These are phyloP conservation scores for Saccharomyces pastorianus DNA, from an alignment of 1,139 yeast genomes.

Conservation along the genomic window DNA sequence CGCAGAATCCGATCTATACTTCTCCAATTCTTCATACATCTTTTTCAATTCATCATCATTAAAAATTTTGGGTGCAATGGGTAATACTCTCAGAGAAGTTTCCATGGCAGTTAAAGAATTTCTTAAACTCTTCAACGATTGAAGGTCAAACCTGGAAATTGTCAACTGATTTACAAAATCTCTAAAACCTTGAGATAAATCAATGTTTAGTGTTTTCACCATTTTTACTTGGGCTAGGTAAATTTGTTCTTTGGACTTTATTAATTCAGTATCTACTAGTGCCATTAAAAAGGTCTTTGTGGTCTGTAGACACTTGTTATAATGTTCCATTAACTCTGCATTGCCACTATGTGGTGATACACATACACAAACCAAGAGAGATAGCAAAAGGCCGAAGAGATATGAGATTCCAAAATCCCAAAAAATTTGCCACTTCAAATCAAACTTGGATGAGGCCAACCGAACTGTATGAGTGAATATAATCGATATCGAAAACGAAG, in stretches of 20 bases:
- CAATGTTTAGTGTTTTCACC: conserved; percentile 30
- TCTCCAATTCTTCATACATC: conserved; percentile 12
- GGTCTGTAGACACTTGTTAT: conserved; percentile 19
- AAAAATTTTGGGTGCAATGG: conserved; percentile 23
- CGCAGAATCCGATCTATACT: conserved; percentile 2
- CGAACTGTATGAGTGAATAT: conserved; percentile 32
- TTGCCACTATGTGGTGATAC: conserved; percentile 39
- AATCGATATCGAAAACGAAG: conserved; percentile 35
- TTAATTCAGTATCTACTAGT: conserved; percentile 17
- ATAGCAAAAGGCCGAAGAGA: conserved; percentile 37
- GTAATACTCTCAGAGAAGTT: conserved; percentile 38
- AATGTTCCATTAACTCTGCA: conserved; percentile 21
- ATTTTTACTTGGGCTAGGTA: conserved; percentile 25
- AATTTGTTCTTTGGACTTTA: conserved; percentile 15
- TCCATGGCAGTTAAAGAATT: conserved; percentile 36
- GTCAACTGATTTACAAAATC: conserved; percentile 39
- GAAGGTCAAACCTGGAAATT: conserved; percentile 32
- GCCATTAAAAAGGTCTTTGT: conserved; percentile 24
- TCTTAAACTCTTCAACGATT: conserved; percentile 33
- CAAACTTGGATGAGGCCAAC: conserved; percentile 17
- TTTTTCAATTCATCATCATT: conserved; percentile 15
- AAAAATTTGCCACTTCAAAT: conserved; percentile 32
- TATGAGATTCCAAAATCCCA: conserved; percentile 42
- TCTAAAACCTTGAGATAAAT: conserved; percentile 36
- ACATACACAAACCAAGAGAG: conserved; percentile 32